A percentile compares a stretch with the other conserved stretches of the same genome.
Evolutionary conservation across 306 rosid species (phyloP).

Genomic region (Sophora flavescens): DNA sequence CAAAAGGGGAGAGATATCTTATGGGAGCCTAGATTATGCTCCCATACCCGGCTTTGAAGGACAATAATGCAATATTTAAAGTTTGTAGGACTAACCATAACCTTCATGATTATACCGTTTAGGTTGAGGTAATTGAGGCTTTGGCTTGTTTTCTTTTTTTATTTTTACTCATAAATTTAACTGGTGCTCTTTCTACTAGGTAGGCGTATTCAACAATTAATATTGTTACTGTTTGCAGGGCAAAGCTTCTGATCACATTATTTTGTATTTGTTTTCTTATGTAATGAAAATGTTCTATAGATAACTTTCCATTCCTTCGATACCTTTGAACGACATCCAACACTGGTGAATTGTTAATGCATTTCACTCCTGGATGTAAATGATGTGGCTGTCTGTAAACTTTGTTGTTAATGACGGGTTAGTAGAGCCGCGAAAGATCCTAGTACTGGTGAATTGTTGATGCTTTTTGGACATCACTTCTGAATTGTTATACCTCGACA

Average conservation of each 20-base stretch:
- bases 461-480: too few species aligned
- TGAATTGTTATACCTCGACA: too few species aligned
- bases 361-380: slow-evolving; percentile 1
- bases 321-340: slow-evolving; percentile 9
- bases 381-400: not conserved
- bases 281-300: slow-evolving; percentile 1
- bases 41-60: slow-evolving; percentile 13
- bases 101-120: slow-evolving; percentile 10
- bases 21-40: slow-evolving; percentile 17
- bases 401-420: not conserved
- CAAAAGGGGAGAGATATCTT: slow-evolving; percentile 6
- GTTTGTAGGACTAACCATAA: slow-evolving; percentile 32
- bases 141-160: too few species aligned
- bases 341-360: slow-evolving; percentile 25
- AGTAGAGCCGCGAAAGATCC: not conserved
- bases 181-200: slow-evolving; percentile 24
- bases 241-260: slow-evolving; percentile 23
- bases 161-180: not conserved
- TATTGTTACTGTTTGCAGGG: slow-evolving; percentile 29
- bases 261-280: slow-evolving; percentile 29
- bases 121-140: slow-evolving; percentile 12
- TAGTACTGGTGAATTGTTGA: too few species aligned
- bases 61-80: slow-evolving; percentile 27
- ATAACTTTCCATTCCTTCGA: not conserved
- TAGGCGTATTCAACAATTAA: slow-evolving; percentile 29